These are phyloP conservation scores for Blastomyces parvus DNA, from an alignment of 2,329 filamentous ascomycete genomes.

Conservation along the genomic window DNA sequence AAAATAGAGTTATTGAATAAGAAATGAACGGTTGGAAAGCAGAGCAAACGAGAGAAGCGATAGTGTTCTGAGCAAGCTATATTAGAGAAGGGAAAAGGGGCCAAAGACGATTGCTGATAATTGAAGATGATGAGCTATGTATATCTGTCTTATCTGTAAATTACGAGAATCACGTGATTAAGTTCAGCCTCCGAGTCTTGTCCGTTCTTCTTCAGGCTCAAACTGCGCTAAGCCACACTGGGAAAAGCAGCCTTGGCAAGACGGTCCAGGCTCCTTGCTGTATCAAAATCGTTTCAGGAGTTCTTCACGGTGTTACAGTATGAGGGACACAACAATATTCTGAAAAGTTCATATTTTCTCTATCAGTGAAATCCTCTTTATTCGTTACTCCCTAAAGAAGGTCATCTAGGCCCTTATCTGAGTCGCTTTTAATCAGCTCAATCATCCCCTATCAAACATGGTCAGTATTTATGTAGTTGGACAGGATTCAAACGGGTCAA, in stretches of 20 bases:
- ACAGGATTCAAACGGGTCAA: too few species aligned
- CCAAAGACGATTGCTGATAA: neutral
- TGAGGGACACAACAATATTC: too few species aligned
- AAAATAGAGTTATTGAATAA: neutral
- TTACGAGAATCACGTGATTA: neutral
- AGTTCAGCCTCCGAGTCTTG: too few species aligned
- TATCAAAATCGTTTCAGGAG: too few species aligned
- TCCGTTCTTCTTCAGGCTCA: neutral
- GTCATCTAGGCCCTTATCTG: constrained; percentile 83
- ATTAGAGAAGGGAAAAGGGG: neutral
- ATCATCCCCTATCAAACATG: constrained; percentile 67
- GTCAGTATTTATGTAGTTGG: neutral
- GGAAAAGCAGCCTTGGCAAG: neutral
- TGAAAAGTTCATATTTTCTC: neutral
- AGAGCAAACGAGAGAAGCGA: neutral
- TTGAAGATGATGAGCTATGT: too few species aligned
- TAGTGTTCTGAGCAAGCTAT: neutral
- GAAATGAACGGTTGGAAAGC: neutral
- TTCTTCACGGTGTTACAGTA: too few species aligned
- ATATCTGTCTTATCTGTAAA: too few species aligned
- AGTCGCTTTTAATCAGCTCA: constrained; percentile 84
- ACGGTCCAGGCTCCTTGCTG: too few species aligned
- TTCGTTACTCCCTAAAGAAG: constrained; percentile 50
- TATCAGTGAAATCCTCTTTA: neutral
- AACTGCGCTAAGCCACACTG: neutral